phyloP scores from a whole-genome alignment of 345 rosid species.

The Eucalyptus grandis region DNA sequence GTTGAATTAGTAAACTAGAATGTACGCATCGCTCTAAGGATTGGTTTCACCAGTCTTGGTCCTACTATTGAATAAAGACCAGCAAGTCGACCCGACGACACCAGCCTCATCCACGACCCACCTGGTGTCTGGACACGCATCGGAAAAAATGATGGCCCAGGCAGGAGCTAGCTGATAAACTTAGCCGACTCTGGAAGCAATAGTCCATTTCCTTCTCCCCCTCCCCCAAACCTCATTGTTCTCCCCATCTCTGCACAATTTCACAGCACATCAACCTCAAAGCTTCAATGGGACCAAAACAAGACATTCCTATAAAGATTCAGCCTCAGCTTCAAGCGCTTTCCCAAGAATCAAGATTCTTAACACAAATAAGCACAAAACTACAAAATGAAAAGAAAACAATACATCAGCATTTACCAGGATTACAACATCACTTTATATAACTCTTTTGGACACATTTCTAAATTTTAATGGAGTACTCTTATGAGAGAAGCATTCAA shows the following conservation, averaged over 20 bases:
- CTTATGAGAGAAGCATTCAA: neutral
- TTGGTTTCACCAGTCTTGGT: slow-evolving; percentile 46
- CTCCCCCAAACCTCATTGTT: slow-evolving; percentile 57
- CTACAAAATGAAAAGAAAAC: neutral
- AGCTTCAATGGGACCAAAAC: neutral
- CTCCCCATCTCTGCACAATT: slow-evolving; percentile 58
- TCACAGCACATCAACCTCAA: neutral
- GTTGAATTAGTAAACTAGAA: neutral
- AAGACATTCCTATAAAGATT: neutral
- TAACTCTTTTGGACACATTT: neutral
- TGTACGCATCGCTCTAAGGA: neutral
- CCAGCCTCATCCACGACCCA: slow-evolving; percentile 83
- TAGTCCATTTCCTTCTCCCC: slow-evolving; percentile 72
- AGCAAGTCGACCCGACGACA: slow-evolving; percentile 47
- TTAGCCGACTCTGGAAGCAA: slow-evolving; percentile 59
- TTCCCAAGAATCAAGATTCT: neutral
- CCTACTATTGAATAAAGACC: slow-evolving; percentile 69
- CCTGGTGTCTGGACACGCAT: slow-evolving; percentile 69
- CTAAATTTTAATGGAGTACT: neutral
- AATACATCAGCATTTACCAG: neutral
- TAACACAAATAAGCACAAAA: neutral
- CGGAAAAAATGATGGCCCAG: slow-evolving; percentile 64
- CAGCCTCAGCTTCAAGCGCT: neutral
- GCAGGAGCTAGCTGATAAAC: slow-evolving; percentile 67
- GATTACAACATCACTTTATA: neutral